Base-by-base conservation (phyloP, 768 basidiomycete species). In the Boletus reticuloceps region DNA sequence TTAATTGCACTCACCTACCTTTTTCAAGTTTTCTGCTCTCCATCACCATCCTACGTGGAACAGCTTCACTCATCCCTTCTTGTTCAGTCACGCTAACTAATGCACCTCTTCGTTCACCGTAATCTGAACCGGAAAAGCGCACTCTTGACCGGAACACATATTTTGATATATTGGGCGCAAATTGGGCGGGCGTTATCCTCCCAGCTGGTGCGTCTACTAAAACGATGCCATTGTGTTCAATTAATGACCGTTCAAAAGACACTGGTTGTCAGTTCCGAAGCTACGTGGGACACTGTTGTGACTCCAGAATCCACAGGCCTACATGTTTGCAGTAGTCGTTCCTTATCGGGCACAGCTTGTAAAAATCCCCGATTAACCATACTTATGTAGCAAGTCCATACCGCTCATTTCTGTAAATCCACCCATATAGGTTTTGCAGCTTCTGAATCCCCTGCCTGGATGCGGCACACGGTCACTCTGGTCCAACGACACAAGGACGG, bases 391-490 rank as follows among this genome's bases (percentile, higher is more conserved):
- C 27, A 27, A 8, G 27, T 27, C 31, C 22, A 56, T 45, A 47
- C 56, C 22, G 54, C 40, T 62, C 55, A 61, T 47, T 51, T 67
- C 45, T 36, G 63, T 20, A 64, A 50, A 52, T 71, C 65, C 34
- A 64, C 71, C 73, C 71, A 72, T 54, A 71, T 62, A 16, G 72
- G 75, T 58, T 70, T 70, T 39, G 53, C 55, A 20, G 62, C 58
- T 47, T 73, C 69, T 43, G 73, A 41, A 56, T 70, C 51, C 50
- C 47, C 59, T 43, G 54, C 41, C 63, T 71, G 54, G 31, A 43
- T 41, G 51, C 37, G 53, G 43, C 49, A 31, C 47, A 40, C 42
- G 14, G 52, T 57, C 41, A 57, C 19, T 45, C 37, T 42, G 27
- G 51, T 41, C 19, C 32, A 55, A 56, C 11, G 38, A 47, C 53